These are phyloP conservation scores for Phytopythium chamaehyphon DNA, from an alignment of 352 stramenopile species.

Conservation along the genomic window DNA sequence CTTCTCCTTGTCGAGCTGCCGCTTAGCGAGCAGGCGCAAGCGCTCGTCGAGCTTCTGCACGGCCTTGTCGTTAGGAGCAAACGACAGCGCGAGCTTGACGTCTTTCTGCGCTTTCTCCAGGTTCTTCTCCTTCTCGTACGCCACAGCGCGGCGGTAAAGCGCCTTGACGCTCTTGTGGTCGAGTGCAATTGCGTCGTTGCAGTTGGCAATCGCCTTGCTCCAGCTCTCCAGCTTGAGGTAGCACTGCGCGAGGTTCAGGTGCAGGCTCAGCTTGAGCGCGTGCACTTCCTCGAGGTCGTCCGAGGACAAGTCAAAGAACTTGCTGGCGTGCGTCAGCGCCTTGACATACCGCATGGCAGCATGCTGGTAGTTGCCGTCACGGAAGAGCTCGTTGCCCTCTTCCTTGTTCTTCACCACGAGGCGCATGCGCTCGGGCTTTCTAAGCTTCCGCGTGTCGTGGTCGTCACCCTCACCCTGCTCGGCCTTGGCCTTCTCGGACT, in stretches of 20 bases:
- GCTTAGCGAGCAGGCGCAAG: slow-evolving; percentile 61
- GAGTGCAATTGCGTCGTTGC: slow-evolving; percentile 73
- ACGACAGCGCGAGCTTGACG: slow-evolving; percentile 45
- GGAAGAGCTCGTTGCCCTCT: slow-evolving; percentile 93
- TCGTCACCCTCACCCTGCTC: slow-evolving; percentile 83
- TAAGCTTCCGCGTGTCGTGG: slow-evolving; percentile 91
- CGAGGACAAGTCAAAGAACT: slow-evolving; percentile 90
- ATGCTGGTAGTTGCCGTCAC: slow-evolving; percentile 86
- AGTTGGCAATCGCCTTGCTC: slow-evolving; percentile 79
- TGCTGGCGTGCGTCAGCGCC: slow-evolving; percentile 85
- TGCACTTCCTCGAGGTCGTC: slow-evolving; percentile 85
- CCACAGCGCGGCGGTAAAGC: slow-evolving; percentile 81
- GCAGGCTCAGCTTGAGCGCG: slow-evolving; percentile 87
- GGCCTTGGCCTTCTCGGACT: slow-evolving; percentile 63
- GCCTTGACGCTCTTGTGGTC: slow-evolving; percentile 82
- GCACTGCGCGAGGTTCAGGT: slow-evolving; percentile 91
- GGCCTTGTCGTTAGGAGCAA: slow-evolving; percentile 74
- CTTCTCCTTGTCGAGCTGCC: slow-evolving; percentile 86
- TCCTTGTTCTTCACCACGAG: slow-evolving; percentile 95
- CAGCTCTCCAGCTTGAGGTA: slow-evolving; percentile 93
- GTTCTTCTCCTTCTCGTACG: slow-evolving; percentile 88
- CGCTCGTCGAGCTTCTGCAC: slow-evolving; percentile 72
- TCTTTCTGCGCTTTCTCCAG: slow-evolving; percentile 63
- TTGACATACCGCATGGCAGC: slow-evolving; percentile 90
- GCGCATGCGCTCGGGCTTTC: slow-evolving; percentile 92